These are phyloP conservation scores for Phoenix dactylifera DNA, from an alignment of 176 grass and related monocot species.

Conservation along the genomic window DNA sequence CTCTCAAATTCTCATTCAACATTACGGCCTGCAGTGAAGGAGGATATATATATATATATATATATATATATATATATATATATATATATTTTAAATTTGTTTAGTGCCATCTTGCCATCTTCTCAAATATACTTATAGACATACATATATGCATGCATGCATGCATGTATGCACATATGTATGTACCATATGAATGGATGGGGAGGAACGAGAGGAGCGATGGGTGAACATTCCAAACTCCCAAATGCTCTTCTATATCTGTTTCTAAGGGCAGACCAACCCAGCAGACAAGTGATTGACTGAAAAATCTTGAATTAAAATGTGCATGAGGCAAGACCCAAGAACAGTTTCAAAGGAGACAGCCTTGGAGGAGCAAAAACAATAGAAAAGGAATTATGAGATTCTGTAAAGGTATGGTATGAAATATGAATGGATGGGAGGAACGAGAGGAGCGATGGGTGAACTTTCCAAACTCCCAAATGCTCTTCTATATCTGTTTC, in stretches of 20 bases:
- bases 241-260: conserved; percentile 4
- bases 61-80: too few relatives aligned
- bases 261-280: neutral
- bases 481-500: conserved; percentile 5
- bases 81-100: conserved; percentile 6
- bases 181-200: neutral
- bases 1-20: conserved; percentile 17
- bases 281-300: conserved; percentile 22
- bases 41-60: too few relatives aligned
- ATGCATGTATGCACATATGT: too few relatives aligned
- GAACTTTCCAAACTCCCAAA: conserved; percentile 17
- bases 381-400: neutral
- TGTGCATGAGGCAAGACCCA: conserved; percentile 9
- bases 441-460: neutral
- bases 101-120: too few relatives aligned
- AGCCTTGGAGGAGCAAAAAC: neutral
- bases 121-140: too few relatives aligned
- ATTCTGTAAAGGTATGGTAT: neutral
- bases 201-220: neutral
- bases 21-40: conserved; percentile 13
- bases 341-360: conserved; percentile 21
- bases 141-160: too few relatives aligned
- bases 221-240: conserved; percentile 20
- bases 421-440: neutral
- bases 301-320: conserved; percentile 7